Base-by-base conservation (phyloP, 1,139 yeast genomes). In the Nakaseomyces kungkrabaensis region DNA sequence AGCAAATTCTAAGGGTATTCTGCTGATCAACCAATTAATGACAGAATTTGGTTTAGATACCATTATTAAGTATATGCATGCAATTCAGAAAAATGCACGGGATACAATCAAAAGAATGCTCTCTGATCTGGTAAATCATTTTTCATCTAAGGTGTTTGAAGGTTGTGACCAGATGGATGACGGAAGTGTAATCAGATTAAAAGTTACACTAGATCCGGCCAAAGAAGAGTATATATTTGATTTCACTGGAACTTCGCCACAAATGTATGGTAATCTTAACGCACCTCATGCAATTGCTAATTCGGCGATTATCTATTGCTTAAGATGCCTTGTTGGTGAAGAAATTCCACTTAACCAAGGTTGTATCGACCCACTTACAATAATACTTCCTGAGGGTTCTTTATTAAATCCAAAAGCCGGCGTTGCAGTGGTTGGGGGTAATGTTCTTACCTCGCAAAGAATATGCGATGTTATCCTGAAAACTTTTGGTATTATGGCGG, bases 391-490 rank as follows among this genome's bases (percentile, higher is more conserved):
- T 37, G 77, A 77, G 47, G 85, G 85, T 0, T 78, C 87, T 1
- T 73, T 87, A 5, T 74, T 87, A 27, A 73, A 81, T 45, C 95
- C 95, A 3, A 74, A 82, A 1, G 74, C 73, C 40, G 87, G 83
- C 46, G 92, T 92, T 17, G 96, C 95, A 1, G 89, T 85, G 4
- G 94, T 85, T 8, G 96, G 95, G 31, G 95, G 95, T 6, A 87
- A 86, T 63, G 94, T 85, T n/a, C 84, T 84, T 65, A 86, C 95
- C 0, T 81, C 92, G 1, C 95, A 87, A 66, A 73, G 95, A 54
- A 80, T 87, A 42, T 85, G 88, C 1, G 95, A 86, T 66, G 89
- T 83, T 3, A 76, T 86, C 52, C 72, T 87, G 59, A 79, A 79
- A 58, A 88, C 95, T 0, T 85, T 86, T 62, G 74, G 77, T 54